Evolutionary conservation across 306 rosid genomes (phyloP).

Genomic region (Pterocarpus macrocarpus): DNA sequence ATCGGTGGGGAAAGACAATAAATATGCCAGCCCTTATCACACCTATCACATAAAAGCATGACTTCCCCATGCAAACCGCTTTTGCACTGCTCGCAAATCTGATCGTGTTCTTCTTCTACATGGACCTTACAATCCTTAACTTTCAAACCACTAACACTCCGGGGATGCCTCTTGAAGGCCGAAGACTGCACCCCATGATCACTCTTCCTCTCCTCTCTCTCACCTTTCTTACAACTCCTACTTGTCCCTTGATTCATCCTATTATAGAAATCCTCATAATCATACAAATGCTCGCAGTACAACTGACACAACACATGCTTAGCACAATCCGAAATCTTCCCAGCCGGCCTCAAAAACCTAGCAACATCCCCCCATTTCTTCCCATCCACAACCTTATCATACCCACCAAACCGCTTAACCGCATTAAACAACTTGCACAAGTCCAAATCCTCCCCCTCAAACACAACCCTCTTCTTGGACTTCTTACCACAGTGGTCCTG

Average conservation of each 20-base stretch:
- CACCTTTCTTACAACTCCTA: slow-evolving; percentile 60
- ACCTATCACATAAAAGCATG: slow-evolving; percentile 97
- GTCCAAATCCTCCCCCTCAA: slow-evolving; percentile 90
- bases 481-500: slow-evolving; percentile 68
- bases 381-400: slow-evolving; percentile 72
- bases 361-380: slow-evolving; percentile 96
- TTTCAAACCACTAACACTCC: slow-evolving; percentile 54
- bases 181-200: slow-evolving; percentile 48
- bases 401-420: slow-evolving; percentile 87
- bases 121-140: slow-evolving; percentile 52
- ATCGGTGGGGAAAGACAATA: slow-evolving; percentile 95
- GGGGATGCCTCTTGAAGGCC: slow-evolving; percentile 65
- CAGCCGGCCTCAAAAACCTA: slow-evolving; percentile 62
- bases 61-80: slow-evolving; percentile 98
- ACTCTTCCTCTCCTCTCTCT: slow-evolving; percentile 55
- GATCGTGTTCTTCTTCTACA: slow-evolving; percentile 72
- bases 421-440: slow-evolving; percentile 87
- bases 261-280: slow-evolving; percentile 72
- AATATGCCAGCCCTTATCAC: slow-evolving; percentile 96
- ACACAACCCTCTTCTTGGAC: slow-evolving; percentile 76
- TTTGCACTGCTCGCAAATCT: slow-evolving; percentile 91
- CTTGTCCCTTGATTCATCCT: slow-evolving; percentile 56
- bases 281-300: slow-evolving; percentile 84
- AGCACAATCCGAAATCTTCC: slow-evolving; percentile 78
- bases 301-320: slow-evolving; percentile 88